Conservation (phyloP, 192 early-diverging fungal genomes). For the Umbelopsis isabellina region DNA sequence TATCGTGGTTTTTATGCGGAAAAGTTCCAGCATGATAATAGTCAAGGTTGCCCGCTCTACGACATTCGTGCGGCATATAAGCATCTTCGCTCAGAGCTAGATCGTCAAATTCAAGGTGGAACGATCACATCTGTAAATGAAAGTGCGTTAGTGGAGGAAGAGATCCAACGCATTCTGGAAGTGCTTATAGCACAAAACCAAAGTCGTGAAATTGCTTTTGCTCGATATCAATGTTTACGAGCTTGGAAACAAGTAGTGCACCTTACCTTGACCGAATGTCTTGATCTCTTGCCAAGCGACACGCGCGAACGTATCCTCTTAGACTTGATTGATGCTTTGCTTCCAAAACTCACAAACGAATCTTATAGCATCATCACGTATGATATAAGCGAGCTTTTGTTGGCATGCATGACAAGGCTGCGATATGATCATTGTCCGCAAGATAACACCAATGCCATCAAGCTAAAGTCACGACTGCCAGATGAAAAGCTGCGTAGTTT, state of each 20-base stretch:
- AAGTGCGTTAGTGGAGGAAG: slow-evolving; percentile 52
- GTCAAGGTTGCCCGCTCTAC: slow-evolving; percentile 62
- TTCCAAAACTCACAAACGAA: slow-evolving; percentile 54
- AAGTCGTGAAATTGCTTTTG: slow-evolving; percentile 66
- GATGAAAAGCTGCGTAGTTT: slow-evolving; percentile 36
- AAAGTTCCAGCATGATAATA: slow-evolving; percentile 54
- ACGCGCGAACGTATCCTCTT: slow-evolving; percentile 60
- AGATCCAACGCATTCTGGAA: slow-evolving; percentile 64
- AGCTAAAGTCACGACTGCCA: slow-evolving; percentile 18
- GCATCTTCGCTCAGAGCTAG: slow-evolving; percentile 54
- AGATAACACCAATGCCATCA: slow-evolving; percentile 25
- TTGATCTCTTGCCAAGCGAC: slow-evolving; percentile 66
- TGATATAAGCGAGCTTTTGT: slow-evolving; percentile 56
- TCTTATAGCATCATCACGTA: slow-evolving; percentile 53
- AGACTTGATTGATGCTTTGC: slow-evolving; percentile 70
- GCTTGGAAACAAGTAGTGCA: slow-evolving; percentile 87
- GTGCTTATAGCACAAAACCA: slow-evolving; percentile 76
- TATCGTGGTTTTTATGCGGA: slow-evolving; percentile 52
- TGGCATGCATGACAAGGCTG: slow-evolving; percentile 61
- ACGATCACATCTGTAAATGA: slow-evolving; percentile 47
- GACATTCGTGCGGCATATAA: slow-evolving; percentile 72
- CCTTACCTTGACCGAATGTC: slow-evolving; percentile 66
- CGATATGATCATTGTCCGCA: slow-evolving; percentile 57
- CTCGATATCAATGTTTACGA: slow-evolving; percentile 68
- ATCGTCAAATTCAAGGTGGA: slow-evolving; percentile 38